These are phyloP conservation scores for Lagerstroemia speciosa DNA, from an alignment of 345 rosid genomes.

Conservation along the genomic window DNA sequence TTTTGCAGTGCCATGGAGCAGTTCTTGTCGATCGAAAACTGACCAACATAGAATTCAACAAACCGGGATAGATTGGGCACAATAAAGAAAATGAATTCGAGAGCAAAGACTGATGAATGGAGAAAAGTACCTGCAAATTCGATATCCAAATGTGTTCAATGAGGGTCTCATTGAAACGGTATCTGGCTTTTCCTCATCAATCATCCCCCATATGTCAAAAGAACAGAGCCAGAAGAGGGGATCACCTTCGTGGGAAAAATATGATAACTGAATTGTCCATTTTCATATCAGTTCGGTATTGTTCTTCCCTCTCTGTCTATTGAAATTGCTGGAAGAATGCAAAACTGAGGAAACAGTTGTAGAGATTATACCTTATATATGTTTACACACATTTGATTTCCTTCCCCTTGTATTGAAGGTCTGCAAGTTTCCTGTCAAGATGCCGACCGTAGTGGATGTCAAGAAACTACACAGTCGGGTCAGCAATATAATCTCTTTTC, in stretches of 20 bases:
- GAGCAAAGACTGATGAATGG: background rate
- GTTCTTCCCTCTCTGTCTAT: conserved; percentile 9
- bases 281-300: conserved; percentile 6
- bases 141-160: background rate
- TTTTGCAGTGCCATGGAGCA: background rate
- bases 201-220: too few relatives aligned
- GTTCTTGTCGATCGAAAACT: background rate
- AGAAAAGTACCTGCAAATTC: background rate
- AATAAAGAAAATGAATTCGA: background rate
- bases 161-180: background rate
- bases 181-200: background rate
- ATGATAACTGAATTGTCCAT: conserved; percentile 3
- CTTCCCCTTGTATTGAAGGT: conserved; percentile 60
- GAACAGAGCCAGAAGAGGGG: background rate
- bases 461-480: conserved; percentile 10
- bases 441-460: conserved; percentile 62
- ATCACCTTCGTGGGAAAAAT: background rate
- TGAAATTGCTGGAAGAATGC: conserved; percentile 19
- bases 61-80: background rate
- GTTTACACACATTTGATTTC: conserved; percentile 24
- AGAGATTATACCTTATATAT: background rate
- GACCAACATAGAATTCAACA: background rate
- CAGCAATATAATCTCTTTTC: background rate
- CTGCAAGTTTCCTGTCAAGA: conserved; percentile 74
- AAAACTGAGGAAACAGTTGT: conserved; percentile 23